phyloP scores from a whole-genome alignment of 495 filamentous ascomycete species.

The Daldinia loculata region DNA sequence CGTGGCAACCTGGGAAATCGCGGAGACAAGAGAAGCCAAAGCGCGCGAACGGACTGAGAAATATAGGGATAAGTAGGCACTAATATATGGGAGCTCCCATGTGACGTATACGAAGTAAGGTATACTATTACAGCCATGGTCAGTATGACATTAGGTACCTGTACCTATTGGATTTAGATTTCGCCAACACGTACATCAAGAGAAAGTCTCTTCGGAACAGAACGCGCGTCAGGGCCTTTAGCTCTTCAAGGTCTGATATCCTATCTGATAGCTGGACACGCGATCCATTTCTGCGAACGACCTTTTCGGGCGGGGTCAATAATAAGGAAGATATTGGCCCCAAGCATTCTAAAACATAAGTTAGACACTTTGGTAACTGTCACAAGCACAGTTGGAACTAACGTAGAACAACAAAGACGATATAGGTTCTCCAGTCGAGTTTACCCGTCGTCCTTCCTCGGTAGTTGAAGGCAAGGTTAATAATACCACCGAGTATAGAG shows the following conservation, averaged over 20 bases:
- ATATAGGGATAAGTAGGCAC: constrained; percentile 12
- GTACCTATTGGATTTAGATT: not conserved
- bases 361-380: not conserved
- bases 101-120: not conserved
- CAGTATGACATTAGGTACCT: not conserved
- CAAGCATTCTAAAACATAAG: not conserved
- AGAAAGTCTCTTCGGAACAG: not conserved
- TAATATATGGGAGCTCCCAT: constrained; percentile 11
- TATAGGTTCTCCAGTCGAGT: constrained; percentile 19
- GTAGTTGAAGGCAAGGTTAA: constrained; percentile 24
- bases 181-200: not conserved
- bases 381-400: not conserved
- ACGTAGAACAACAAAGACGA: constrained; percentile 22
- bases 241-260: constrained; percentile 15
- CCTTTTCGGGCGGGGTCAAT: constrained; percentile 18
- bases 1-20: constrained; percentile 11
- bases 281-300: constrained; percentile 14
- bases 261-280: constrained; percentile 9
- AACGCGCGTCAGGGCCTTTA: not conserved
- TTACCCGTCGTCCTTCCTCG: constrained; percentile 11
- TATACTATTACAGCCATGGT: not conserved
- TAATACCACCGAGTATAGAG: constrained; percentile 17
- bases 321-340: constrained; percentile 2
- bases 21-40: constrained; percentile 13
- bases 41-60: constrained; percentile 20